Conservation (phyloP, 768 basidiomycete genomes). For the Lactarius hengduanensis region DNA sequence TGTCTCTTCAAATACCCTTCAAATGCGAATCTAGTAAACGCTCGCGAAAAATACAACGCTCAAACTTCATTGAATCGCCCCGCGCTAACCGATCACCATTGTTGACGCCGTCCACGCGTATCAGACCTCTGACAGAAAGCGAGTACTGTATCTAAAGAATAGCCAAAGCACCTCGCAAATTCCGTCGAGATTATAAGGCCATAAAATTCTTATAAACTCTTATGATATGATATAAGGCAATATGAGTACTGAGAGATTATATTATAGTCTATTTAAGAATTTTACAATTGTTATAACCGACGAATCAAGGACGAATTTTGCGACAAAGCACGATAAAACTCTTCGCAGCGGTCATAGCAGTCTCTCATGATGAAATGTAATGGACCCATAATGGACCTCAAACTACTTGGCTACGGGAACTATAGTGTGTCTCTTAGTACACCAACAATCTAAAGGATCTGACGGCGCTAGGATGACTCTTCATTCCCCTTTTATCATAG, state of each 20-base stretch:
- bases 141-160: no score
- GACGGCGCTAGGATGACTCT: background rate
- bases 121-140: background rate
- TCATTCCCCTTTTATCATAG: background rate
- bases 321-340: background rate
- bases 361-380: background rate
- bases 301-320: no score
- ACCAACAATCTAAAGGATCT: background rate
- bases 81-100: slow-evolving; percentile 7
- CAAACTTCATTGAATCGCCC: background rate
- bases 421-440: background rate
- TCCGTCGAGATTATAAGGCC: no score
- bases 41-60: background rate
- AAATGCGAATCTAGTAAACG: background rate
- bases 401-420: background rate
- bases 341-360: background rate
- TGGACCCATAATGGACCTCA: background rate
- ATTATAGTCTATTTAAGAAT: no score
- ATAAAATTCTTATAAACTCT: no score
- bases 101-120: background rate
- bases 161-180: slow-evolving; percentile 3
- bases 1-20: background rate
- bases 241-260: no score
- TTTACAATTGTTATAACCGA: no score
- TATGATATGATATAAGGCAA: no score